These are phyloP conservation scores for Annulohypoxylon bovei DNA, from an alignment of 495 filamentous ascomycete genomes.

Conservation along the genomic window DNA sequence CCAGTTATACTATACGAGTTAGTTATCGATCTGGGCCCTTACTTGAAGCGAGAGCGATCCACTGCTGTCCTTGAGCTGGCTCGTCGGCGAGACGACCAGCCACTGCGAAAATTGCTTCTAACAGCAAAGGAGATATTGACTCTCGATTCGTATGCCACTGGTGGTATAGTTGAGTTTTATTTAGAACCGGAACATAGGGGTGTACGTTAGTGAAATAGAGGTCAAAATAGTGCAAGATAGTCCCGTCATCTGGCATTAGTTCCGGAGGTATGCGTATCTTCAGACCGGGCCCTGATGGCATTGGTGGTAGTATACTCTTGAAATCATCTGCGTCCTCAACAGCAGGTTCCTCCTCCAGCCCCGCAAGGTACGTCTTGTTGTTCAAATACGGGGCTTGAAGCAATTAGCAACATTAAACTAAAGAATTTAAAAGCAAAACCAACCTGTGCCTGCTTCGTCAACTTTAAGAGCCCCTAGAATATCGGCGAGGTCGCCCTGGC, in stretches of 20 bases:
- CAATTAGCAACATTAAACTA: slow-evolving; percentile 8
- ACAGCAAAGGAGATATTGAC: slow-evolving; percentile 87
- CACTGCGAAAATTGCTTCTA: slow-evolving; percentile 97
- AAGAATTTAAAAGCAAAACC: slow-evolving; percentile 44
- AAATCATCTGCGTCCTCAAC: slow-evolving; percentile 79
- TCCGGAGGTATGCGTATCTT: slow-evolving; percentile 91
- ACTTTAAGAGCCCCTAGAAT: slow-evolving; percentile 87
- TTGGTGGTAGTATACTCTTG: slow-evolving; percentile 69
- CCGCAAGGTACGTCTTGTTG: slow-evolving; percentile 66
- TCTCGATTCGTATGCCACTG: slow-evolving; percentile 90
- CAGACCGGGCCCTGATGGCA: slow-evolving; percentile 71
- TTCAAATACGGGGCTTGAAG: slow-evolving; percentile 83
- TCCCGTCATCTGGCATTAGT: slow-evolving; percentile 90
- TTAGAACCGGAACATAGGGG: slow-evolving; percentile 94
- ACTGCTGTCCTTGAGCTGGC: slow-evolving; percentile 85
- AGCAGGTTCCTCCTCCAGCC: slow-evolving; percentile 74
- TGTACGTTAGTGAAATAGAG: slow-evolving; percentile 94
- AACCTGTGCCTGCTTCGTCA: slow-evolving; percentile 88
- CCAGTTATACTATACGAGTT: background rate
- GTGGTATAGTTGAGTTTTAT: slow-evolving; percentile 83
- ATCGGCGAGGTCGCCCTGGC: slow-evolving; percentile 77
- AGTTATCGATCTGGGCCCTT: slow-evolving; percentile 48
- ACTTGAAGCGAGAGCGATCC: slow-evolving; percentile 94
- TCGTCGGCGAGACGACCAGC: slow-evolving; percentile 84
- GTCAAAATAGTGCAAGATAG: slow-evolving; percentile 85